phyloP scores from a whole-genome alignment of 2,329 filamentous ascomycete species.

The Aspergillus brunneoviolaceus region DNA sequence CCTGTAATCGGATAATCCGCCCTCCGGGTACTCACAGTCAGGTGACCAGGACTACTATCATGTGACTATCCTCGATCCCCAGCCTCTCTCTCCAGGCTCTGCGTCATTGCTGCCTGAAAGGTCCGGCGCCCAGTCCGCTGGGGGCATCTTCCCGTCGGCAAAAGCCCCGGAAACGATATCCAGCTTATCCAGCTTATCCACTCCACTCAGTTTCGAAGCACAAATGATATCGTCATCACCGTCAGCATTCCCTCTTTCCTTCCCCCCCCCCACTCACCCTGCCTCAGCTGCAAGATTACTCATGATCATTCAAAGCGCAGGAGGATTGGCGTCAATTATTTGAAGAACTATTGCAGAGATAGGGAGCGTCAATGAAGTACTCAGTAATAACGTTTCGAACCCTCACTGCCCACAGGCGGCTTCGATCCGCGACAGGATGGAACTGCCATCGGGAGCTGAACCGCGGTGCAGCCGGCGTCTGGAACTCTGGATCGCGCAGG shows the following conservation, averaged over 20 bases:
- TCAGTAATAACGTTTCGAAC: conserved; percentile 20
- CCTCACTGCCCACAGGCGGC: conserved; percentile 18
- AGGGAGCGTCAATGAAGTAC: conserved; percentile 17
- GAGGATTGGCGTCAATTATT: conserved; percentile 20
- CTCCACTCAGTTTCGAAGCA: neutral
- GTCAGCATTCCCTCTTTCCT: too few relatives aligned
- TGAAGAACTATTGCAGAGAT: conserved; percentile 16
- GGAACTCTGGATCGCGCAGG: conserved; percentile 13
- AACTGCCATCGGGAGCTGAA: conserved; percentile 13
- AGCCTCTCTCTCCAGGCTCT: neutral
- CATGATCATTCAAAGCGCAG: conserved; percentile 1
- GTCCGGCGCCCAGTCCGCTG: neutral
- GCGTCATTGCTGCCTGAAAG: conserved; percentile 1
- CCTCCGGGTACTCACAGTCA: conserved; percentile 8
- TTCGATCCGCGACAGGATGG: neutral
- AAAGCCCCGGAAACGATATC: neutral
- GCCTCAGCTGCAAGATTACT: conserved; percentile 9
- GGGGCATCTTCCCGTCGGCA: neutral
- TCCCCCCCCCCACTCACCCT: too few relatives aligned
- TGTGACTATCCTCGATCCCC: neutral
- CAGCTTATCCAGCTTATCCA: neutral
- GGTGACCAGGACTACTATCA: conserved; percentile 6
- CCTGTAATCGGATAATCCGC: conserved; percentile 9
- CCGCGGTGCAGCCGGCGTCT: neutral
- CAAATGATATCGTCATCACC: conserved; percentile 1